Base-by-base conservation (phyloP, 1,284 basidiomycete genomes). In the Rhodofomes roseus region DNA sequence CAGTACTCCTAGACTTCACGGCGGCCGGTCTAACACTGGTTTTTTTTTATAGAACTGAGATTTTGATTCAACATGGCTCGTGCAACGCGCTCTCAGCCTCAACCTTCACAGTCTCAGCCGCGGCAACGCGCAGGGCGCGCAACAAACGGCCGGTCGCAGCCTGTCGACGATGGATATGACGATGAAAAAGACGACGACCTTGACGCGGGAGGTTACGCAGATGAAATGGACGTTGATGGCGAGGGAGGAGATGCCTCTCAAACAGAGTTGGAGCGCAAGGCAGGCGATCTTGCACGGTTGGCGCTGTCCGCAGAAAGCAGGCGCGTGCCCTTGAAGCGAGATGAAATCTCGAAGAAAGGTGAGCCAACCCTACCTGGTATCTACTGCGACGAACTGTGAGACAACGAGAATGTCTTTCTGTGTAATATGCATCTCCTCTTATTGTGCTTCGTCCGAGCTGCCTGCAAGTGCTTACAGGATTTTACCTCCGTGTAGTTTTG, bases 281-380 rank as follows among this genome's bases (percentile, higher is more conserved):
- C 86, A 0, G 76, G 80, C 55, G 83, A 85, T 57, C 80, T 93
- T 31, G 88, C 88, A 7, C 81, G 90, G 8, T 77, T 92, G 8
- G 89, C 90, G 2, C 76, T 93, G 37, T 92, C 91, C 68, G 79
- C 77, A 1, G 89, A 92, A 68, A 83, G 87, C 56, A 81, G 78
- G 67, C 79, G 89, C 46, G 68, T 76, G 7, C 79, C 84, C 1
- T 71, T 92, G 50, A 80, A 81, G 41, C 77, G 89, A 52, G 89
- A 93, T 29, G 90, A 93, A 29, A 90, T 93, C 48, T 84, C 81
- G 20, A 92, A 92, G 76, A 90, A 89, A 81, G 83, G 90, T 85
- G 48, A 37, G 69, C 29, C 11, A n/a, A 25, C 57, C 27, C 16
- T 50, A 16, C 50, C 34, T 44, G 27, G 53, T 51, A 40, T 20